These are phyloP conservation scores for Candida sanyaensis DNA, from an alignment of 1,139 yeast genomes.

Conservation along the genomic window DNA sequence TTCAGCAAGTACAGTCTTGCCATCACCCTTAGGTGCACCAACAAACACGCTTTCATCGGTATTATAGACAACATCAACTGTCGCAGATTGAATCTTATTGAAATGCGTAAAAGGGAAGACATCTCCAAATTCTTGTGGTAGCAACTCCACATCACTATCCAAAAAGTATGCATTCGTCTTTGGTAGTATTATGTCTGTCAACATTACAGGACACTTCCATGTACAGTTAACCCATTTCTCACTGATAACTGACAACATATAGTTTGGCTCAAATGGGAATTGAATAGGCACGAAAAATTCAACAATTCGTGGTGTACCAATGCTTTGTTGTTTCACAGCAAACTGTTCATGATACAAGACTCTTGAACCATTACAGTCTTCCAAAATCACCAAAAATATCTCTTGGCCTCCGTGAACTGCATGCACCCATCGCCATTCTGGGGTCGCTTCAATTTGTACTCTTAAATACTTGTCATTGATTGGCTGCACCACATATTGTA, in stretches of 20 bases:
- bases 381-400: slow-evolving; percentile 68
- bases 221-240: slow-evolving; percentile 87
- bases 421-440: slow-evolving; percentile 78
- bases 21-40: slow-evolving; percentile 76
- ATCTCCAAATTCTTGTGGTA: slow-evolving; percentile 48
- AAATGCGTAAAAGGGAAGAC: slow-evolving; percentile 53
- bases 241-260: slow-evolving; percentile 70
- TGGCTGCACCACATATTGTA: slow-evolving; percentile 71
- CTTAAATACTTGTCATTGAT: slow-evolving; percentile 67
- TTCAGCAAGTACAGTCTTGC: slow-evolving; percentile 73
- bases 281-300: slow-evolving; percentile 66
- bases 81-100: slow-evolving; percentile 75
- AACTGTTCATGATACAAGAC: slow-evolving; percentile 63
- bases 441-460: slow-evolving; percentile 65
- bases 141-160: slow-evolving; percentile 49
- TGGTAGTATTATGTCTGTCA: slow-evolving; percentile 62
- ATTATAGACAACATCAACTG: slow-evolving; percentile 59
- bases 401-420: slow-evolving; percentile 65
- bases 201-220: slow-evolving; percentile 58
- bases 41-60: slow-evolving; percentile 62
- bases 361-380: slow-evolving; percentile 81
- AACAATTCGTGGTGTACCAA: slow-evolving; percentile 55
- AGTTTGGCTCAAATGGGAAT: slow-evolving; percentile 72
- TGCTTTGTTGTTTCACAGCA: slow-evolving; percentile 48
- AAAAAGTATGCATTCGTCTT: slow-evolving; percentile 64